Percentiles rank a stretch among this genome's conserved stretches.
Evolutionary conservation across 805 yeast genomes (phyloP).

Genomic region (Metschnikowia similis): DNA sequence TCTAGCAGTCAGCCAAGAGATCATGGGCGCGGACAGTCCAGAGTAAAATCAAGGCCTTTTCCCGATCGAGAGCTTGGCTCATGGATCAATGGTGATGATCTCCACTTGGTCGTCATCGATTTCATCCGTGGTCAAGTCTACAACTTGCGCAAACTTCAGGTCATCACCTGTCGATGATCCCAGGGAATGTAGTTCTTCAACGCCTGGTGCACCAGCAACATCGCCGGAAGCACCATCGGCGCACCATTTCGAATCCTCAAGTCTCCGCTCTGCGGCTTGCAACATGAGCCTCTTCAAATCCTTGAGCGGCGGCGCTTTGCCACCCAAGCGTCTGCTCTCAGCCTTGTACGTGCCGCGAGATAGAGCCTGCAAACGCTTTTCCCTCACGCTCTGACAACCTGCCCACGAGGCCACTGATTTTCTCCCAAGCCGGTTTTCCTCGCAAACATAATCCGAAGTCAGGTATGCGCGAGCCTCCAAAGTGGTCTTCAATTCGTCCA

Average conservation of each 20-base stretch:
- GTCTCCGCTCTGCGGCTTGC: conserved; percentile 62
- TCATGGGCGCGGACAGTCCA: too few relatives aligned
- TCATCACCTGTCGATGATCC: neutral
- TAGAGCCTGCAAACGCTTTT: conserved; percentile 40
- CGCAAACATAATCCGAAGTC: conserved; percentile 47
- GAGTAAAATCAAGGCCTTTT: too few relatives aligned
- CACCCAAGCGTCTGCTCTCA: conserved; percentile 34
- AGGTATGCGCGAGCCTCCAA: conserved; percentile 42
- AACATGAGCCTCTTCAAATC: conserved; percentile 43
- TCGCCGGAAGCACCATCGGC: conserved; percentile 14
- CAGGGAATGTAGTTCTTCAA: neutral
- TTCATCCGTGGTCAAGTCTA: conserved; percentile 15
- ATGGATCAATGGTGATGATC: conserved; percentile 12
- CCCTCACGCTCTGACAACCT: conserved; percentile 17
- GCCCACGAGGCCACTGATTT: conserved; percentile 17
- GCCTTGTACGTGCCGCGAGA: conserved; percentile 38
- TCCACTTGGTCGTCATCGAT: conserved; percentile 14
- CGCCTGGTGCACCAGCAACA: conserved; percentile 21
- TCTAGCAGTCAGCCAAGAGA: neutral
- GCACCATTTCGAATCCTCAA: conserved; percentile 51
- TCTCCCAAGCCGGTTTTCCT: conserved; percentile 44
- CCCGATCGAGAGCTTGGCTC: neutral
- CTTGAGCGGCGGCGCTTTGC: conserved; percentile 3
- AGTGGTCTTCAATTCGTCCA: conserved; percentile 58
- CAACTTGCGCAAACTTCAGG: conserved; percentile 8